Base-by-base conservation (phyloP, 2,329 filamentous ascomycete genomes). In the Parasarocladium wereldwijsianum region DNA sequence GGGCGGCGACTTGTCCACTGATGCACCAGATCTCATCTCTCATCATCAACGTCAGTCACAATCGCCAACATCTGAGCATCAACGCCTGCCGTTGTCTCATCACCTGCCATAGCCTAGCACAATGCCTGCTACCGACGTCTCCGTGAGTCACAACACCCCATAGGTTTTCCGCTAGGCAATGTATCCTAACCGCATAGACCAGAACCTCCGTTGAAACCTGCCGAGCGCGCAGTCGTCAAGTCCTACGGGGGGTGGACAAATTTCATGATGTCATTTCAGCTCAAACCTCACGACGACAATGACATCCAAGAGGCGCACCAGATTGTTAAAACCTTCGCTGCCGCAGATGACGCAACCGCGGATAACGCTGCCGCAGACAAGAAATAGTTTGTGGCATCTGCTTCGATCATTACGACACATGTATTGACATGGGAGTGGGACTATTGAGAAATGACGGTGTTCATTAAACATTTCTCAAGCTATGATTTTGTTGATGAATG, bases 201-300 rank as follows among this genome's bases (percentile, higher is more conserved):
- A 37, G 35, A 34, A 12, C 35, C 35, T 4, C 32, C 35, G 18
- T 23, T 37, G 12, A 34, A 24, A n/a, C 26, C 26, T 10, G 25
- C 20, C n/a, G 35, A 34, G 31, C 25, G 32, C 10, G 23, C 13
- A 5, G 19, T 37, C 14, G 24, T 29, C 32, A 34, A 37, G 29
- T 21, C 29, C 5, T 37, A 37, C 17, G 32, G 32, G 18, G 32
- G 35, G 5, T 37, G 35, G 35, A 30, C 32, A 8, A 20, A 26
- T 16, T 37, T 37, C 17, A 31, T 34, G 32, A 5, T 12, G 3
- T 18, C 23, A 10, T 32, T 32, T 21, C 26, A 27, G 0, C 32
- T 37, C 12, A 37, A 33, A 24, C 32, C 35, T 6, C 29, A 21
- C 15, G 20, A 37, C 9, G 7, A 14, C 4, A 26, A 32, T 8